These are phyloP conservation scores for Vachellia collinsii DNA, from an alignment of 306 rosid genomes.

Conservation along the genomic window DNA sequence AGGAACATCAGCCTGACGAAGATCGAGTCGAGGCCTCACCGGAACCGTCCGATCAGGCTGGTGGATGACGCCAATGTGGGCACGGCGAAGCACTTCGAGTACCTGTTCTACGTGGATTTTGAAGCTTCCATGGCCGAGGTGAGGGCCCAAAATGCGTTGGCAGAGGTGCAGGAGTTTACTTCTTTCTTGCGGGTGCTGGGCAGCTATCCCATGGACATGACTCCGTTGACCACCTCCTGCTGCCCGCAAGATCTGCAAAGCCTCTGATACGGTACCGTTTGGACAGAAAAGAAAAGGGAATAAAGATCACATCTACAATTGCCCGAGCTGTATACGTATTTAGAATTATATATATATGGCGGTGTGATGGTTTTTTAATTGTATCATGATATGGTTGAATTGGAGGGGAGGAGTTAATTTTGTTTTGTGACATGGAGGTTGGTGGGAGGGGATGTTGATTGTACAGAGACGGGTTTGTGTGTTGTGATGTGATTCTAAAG, in stretches of 20 bases:
- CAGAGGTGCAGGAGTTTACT: conserved; percentile 97
- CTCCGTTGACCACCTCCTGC: conserved; percentile 65
- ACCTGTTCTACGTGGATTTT: conserved; percentile 88
- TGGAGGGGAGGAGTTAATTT: not conserved
- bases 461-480: not conserved
- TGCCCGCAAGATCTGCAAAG: conserved; percentile 41
- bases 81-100: conserved; percentile 94
- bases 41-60: conserved; percentile 87
- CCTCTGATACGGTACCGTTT: not conserved
- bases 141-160: conserved; percentile 88
- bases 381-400: not conserved
- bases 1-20: conserved; percentile 88
- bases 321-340: not conserved
- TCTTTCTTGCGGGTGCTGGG: conserved; percentile 92
- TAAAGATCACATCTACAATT: not conserved
- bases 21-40: conserved; percentile 92
- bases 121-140: conserved; percentile 97
- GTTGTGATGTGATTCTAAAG: not conserved
- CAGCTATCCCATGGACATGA: conserved; percentile 98
- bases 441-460: not conserved
- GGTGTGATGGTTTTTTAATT: not conserved
- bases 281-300: too few relatives aligned
- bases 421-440: not conserved
- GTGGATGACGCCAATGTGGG: conserved; percentile 90
- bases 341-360: not conserved